Conservation (phyloP, 2,329 filamentous ascomycete genomes). For the Hypoxylon sp. region DNA sequence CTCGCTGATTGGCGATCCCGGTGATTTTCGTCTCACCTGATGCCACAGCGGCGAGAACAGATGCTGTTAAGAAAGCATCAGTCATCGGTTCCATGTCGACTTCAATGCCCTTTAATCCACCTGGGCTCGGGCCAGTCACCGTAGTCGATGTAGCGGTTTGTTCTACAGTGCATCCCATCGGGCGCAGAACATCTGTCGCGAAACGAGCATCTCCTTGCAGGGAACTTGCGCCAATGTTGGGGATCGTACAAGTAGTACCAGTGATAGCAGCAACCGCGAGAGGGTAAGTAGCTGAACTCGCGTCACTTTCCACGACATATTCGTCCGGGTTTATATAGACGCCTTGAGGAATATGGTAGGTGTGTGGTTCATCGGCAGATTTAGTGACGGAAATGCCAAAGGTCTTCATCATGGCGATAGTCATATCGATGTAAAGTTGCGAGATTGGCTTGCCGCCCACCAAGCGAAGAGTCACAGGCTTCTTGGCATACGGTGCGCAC, state of each 20-base stretch:
- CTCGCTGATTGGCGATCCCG: constrained; percentile 96
- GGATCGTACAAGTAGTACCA: constrained; percentile 93
- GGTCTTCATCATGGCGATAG: constrained; percentile 94
- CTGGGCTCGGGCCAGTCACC: constrained; percentile 86
- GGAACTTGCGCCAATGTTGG: constrained; percentile 93
- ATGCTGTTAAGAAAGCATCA: constrained; percentile 96
- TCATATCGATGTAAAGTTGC: constrained; percentile 98
- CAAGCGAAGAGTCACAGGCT: constrained; percentile 88
- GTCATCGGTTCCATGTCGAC: constrained; percentile 99
- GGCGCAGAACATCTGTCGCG: constrained; percentile 87
- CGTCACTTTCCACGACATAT: constrained; percentile 96
- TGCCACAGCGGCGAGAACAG: constrained; percentile 91
- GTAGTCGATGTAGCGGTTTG: constrained; percentile 91
- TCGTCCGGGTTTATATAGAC: constrained; percentile 85
- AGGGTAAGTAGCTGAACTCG: constrained; percentile 97
- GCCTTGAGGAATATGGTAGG: constrained; percentile 92
- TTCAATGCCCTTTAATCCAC: constrained; percentile 79
- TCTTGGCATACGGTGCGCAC: constrained; percentile 96
- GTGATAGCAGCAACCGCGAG: constrained; percentile 95
- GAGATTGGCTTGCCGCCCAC: constrained; percentile 98
- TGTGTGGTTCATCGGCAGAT: constrained; percentile 85
- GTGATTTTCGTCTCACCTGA: constrained; percentile 87
- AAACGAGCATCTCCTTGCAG: constrained; percentile 96
- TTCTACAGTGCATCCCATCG: constrained; percentile 93
- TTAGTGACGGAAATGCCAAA: constrained; percentile 88